A percentile compares a stretch with the other conserved stretches of the same genome.
Conservation (phyloP, 2,329 filamentous ascomycete species). For the Aureobasidium sp. region DNA sequence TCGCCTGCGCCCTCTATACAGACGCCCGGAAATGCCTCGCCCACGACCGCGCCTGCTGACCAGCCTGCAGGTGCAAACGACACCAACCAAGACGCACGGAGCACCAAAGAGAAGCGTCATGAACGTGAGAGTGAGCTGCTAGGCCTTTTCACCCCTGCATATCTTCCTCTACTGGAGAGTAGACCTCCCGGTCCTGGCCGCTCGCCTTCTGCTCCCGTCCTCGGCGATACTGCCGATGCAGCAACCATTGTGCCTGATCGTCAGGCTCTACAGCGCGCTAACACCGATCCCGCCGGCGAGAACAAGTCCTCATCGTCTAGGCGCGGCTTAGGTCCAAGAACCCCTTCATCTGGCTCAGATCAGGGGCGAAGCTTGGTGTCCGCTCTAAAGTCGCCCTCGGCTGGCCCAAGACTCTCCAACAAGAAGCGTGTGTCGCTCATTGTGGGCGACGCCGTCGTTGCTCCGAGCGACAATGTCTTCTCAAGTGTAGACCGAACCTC, state of each 20-base stretch:
- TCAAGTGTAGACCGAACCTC: neutral
- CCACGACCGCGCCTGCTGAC: neutral
- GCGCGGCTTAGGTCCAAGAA: slow-evolving; percentile 23
- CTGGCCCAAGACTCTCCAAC: slow-evolving; percentile 17
- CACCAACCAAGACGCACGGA: neutral
- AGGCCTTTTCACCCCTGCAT: slow-evolving; percentile 29
- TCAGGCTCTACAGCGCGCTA: slow-evolving; percentile 17
- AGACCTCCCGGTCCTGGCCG: slow-evolving; percentile 17
- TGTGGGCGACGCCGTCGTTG: slow-evolving; percentile 28
- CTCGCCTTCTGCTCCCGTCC: slow-evolving; percentile 21
- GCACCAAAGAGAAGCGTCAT: neutral
- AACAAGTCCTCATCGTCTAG: neutral
- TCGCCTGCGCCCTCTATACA: neutral
- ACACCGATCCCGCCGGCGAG: slow-evolving; percentile 22
- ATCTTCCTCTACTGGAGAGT: slow-evolving; percentile 26
- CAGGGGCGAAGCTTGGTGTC: slow-evolving; percentile 27
- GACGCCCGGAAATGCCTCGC: neutral
- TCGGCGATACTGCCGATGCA: neutral
- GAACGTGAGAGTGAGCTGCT: slow-evolving; percentile 26
- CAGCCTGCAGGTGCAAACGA: neutral
- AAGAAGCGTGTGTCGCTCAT: slow-evolving; percentile 28
- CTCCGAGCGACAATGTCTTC: slow-evolving; percentile 27
- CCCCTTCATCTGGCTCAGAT: slow-evolving; percentile 28
- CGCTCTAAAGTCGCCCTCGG: slow-evolving; percentile 25
- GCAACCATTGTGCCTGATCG: slow-evolving; percentile 1